These are phyloP conservation scores for Colletotrichum lini DNA, from an alignment of 2,329 filamentous ascomycete genomes.

Conservation along the genomic window DNA sequence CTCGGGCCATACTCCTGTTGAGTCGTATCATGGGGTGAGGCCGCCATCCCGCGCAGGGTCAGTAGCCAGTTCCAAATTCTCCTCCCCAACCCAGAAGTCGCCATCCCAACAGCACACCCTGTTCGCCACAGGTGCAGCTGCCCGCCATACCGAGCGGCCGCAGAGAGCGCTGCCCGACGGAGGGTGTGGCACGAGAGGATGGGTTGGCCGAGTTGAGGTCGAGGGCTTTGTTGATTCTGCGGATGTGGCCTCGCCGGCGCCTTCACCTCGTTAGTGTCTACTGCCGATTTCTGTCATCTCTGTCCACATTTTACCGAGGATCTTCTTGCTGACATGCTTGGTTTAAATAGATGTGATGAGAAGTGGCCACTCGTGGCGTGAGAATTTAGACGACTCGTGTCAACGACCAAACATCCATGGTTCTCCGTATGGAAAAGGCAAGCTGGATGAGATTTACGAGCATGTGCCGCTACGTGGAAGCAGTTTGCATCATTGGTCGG, in stretches of 20 bases:
- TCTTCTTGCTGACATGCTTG: neutral
- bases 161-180: slow-evolving; percentile 16
- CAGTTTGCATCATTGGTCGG: slow-evolving; percentile 57
- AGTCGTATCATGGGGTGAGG: slow-evolving; percentile 33
- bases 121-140: slow-evolving; percentile 19
- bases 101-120: slow-evolving; percentile 33
- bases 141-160: slow-evolving; percentile 25
- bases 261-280: slow-evolving; percentile 48
- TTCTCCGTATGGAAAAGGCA: slow-evolving; percentile 45
- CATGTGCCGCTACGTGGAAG: slow-evolving; percentile 54
- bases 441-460: slow-evolving; percentile 54
- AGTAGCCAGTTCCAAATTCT: slow-evolving; percentile 39
- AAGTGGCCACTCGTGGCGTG: slow-evolving; percentile 37
- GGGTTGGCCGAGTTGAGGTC: slow-evolving; percentile 41
- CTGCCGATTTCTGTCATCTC: slow-evolving; percentile 33
- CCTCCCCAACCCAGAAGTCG: slow-evolving; percentile 39
- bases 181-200: slow-evolving; percentile 20
- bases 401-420: slow-evolving; percentile 46
- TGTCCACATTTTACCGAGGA: neutral
- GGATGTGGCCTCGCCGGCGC: slow-evolving; percentile 38
- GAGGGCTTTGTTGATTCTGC: slow-evolving; percentile 38
- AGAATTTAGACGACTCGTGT: slow-evolving; percentile 39
- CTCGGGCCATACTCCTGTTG: slow-evolving; percentile 18
- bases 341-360: slow-evolving; percentile 37
- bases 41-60: slow-evolving; percentile 42